phyloP scores from a whole-genome alignment of 2,329 filamentous ascomycete genomes.

The Leptoxyphium fumago region DNA sequence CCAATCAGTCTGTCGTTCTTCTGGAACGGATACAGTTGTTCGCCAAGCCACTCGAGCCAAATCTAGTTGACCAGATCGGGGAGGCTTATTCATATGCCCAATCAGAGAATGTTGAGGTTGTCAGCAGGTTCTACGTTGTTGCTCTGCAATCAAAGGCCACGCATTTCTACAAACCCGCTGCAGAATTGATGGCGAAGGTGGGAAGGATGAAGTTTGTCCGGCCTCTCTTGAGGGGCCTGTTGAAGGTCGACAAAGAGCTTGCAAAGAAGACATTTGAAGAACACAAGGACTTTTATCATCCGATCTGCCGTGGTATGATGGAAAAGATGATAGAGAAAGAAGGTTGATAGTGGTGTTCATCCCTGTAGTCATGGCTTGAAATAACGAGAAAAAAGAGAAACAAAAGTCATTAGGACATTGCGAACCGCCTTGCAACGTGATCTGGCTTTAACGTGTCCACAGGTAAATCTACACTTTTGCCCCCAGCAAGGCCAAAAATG shows the following conservation, averaged over 20 bases:
- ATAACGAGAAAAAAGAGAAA: background rate
- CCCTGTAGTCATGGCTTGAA: background rate
- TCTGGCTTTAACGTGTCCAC: too few species aligned
- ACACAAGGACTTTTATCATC: constrained; percentile 88
- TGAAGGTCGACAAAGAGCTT: constrained; percentile 56
- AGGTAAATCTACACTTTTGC: too few species aligned
- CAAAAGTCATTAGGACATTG: background rate
- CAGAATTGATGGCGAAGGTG: constrained; percentile 62
- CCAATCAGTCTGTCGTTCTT: constrained; percentile 86
- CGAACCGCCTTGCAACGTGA: too few species aligned
- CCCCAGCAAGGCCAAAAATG: too few species aligned
- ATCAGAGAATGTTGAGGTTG: constrained; percentile 78
- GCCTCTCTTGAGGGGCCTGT: constrained; percentile 64
- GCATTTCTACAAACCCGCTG: constrained; percentile 53
- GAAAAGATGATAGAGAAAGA: constrained; percentile 43
- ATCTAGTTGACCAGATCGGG: constrained; percentile 58
- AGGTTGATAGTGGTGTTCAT: background rate
- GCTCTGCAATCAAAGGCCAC: constrained; percentile 61
- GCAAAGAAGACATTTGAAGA: constrained; percentile 73
- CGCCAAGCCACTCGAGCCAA: constrained; percentile 44
- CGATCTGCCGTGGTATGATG: constrained; percentile 74
- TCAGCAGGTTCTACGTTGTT: constrained; percentile 64
- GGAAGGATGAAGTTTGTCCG: constrained; percentile 97
- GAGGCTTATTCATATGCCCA: constrained; percentile 55
- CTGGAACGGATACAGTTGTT: constrained; percentile 64